phyloP scores from a whole-genome alignment of 768 basidiomycete species.

The Auriscalpium orientale region DNA sequence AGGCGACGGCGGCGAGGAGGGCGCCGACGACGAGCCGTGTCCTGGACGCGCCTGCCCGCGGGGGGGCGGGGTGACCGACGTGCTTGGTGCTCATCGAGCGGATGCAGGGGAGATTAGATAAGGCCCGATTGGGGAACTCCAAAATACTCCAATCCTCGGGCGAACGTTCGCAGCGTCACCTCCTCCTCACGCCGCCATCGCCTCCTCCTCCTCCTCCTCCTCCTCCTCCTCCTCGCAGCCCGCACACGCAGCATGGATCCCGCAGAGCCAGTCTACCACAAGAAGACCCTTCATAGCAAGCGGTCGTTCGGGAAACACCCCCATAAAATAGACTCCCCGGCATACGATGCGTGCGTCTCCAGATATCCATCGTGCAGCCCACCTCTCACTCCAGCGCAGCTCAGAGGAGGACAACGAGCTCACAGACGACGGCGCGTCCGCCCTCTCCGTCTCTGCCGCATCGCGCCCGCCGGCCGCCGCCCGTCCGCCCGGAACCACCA shows the following conservation, averaged over 20 bases:
- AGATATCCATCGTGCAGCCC: constrained; percentile 17
- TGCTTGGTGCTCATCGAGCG: background rate
- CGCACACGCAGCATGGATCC: constrained; percentile 2
- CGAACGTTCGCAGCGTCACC: no score
- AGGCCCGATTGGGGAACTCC: no score
- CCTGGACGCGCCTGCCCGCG: background rate
- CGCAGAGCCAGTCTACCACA: constrained; percentile 10
- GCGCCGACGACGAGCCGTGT: constrained; percentile 7
- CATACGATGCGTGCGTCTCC: constrained; percentile 56
- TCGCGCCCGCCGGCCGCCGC: constrained; percentile 15
- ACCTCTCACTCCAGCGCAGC: constrained; percentile 31
- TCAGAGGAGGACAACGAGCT: constrained; percentile 86
- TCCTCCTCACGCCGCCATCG: no score
- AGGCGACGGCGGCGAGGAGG: constrained; percentile 10
- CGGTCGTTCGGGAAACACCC: constrained; percentile 68
- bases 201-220: no score
- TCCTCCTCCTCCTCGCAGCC: no score
- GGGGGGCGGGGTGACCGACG: background rate
- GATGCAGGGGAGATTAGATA: background rate
- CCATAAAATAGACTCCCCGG: constrained; percentile 56
- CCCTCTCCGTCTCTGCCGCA: constrained; percentile 37
- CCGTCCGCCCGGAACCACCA: constrained; percentile 3
- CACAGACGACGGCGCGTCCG: constrained; percentile 63
- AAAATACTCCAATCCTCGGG: no score
- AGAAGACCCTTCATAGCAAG: constrained; percentile 33